Conservation (phyloP, 2,329 filamentous ascomycete species). For the Sclerotinia subarctica region DNA sequence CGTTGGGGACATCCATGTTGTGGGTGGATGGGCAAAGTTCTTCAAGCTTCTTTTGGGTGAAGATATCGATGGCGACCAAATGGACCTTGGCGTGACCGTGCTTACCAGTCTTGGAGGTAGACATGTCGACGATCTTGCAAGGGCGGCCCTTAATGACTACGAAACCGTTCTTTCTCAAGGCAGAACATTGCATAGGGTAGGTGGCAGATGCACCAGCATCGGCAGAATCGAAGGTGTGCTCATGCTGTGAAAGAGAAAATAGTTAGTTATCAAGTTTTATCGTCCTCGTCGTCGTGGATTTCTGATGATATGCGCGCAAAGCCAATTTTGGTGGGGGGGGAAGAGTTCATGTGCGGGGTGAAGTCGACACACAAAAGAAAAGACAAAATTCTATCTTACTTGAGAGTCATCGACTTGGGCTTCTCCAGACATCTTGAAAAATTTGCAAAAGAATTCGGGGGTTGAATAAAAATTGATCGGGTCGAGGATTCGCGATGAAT, state of each 20-base stretch:
- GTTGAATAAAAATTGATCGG: conserved; percentile 35
- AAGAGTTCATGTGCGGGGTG: conserved; percentile 18
- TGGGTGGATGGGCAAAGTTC: conserved; percentile 97
- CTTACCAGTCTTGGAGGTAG: conserved; percentile 99
- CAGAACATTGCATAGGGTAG: conserved; percentile 98
- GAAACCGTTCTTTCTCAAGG: conserved; percentile 98
- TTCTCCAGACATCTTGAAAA: conserved; percentile 54
- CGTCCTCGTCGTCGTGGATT: neutral
- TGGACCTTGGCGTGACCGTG: conserved; percentile 99
- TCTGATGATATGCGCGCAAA: conserved; percentile 30
- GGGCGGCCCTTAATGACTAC: conserved; percentile 98
- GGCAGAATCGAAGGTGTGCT: conserved; percentile 79
- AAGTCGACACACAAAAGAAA: conserved; percentile 25
- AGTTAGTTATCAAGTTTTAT: conserved; percentile 21
- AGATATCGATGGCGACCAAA: conserved; percentile 96
- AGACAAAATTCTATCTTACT: conserved; percentile 45
- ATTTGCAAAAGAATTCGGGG: neutral
- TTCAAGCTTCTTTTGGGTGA: conserved; percentile 99
- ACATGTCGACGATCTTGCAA: conserved; percentile 99
- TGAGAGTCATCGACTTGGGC: conserved; percentile 48
- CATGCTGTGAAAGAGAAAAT: conserved; percentile 32
- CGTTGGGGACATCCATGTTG: conserved; percentile 97
- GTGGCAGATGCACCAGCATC: conserved; percentile 95
- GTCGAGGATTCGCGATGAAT: conserved; percentile 9
- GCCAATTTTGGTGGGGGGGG: conserved; percentile 32